Evolutionary conservation across 2,329 filamentous ascomycete species (phyloP), one percentile per base, ranked within the genome.

Genomic region (Chrysoporthe austroafricana): DNA sequence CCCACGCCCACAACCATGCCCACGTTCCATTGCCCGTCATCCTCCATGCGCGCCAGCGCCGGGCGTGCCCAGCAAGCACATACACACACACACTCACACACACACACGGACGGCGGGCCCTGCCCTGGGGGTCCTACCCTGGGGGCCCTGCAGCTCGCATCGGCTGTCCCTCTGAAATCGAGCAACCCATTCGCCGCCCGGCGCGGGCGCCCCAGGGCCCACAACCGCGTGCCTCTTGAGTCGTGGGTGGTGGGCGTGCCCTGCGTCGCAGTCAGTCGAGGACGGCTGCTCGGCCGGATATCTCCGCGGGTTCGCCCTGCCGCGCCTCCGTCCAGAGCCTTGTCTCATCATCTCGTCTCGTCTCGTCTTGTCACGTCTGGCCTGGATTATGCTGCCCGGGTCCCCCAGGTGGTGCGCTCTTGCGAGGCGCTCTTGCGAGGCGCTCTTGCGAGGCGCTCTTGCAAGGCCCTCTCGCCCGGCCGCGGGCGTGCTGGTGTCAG

Each of bases 321-420:
- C 36, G 36, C 36, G 36, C 2, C 36, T 39, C 9, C 26, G 26
- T 26, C 26, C 26, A 26, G 26, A 26, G 26, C 21, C 8, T 26
- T 26, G 50, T 54, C 50, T 54, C 50, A 54, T 34, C 50, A 13
- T 54, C 32, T 54, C 50, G 26, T 54, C 50, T 54, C 26, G 50
- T 54, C 50, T 54, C 50, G 50, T 52, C 6, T 21, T 21, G 50
- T 14, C 50, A 32, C 26, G 21, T 54, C 46, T 48, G 9, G n/a
- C 16, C 46, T 26, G 26, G 26, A 26, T 26, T 26, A 26, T 26
- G 26, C 26, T 26, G 26, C 26, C 26, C 26, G 26, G 26, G 21
- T 57, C 18, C 16, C 34, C 18, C 1, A 26, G 26, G 26, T 26
- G 26, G 26, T 26, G 26, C 26, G 26, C 26, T 26, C 26, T 2